Evolutionary conservation across 768 basidiomycete genomes (phyloP).

Genomic region (Collybia nuda): DNA sequence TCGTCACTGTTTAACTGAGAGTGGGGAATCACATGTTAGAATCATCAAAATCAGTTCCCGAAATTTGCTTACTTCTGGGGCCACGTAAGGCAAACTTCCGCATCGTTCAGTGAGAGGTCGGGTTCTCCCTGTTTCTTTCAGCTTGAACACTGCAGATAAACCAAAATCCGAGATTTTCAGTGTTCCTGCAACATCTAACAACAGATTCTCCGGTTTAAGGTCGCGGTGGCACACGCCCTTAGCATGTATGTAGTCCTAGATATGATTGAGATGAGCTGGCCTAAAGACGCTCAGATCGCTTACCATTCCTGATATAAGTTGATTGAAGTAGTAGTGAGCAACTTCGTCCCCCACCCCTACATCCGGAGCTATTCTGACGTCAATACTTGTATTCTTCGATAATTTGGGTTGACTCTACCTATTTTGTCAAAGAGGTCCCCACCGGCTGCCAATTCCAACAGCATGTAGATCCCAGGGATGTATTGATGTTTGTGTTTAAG

Average conservation of each 20-base stretch:
- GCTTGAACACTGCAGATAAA: slow-evolving; percentile 83
- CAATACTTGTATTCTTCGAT: not conserved
- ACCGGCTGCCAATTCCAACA: slow-evolving; percentile 89
- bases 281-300: slow-evolving; percentile 12
- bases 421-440: slow-evolving; percentile 99
- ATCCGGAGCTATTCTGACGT: slow-evolving; percentile 69
- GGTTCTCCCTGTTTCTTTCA: slow-evolving; percentile 79
- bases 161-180: slow-evolving; percentile 98
- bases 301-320: slow-evolving; percentile 83
- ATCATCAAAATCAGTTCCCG: not conserved
- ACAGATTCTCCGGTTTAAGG: slow-evolving; percentile 93
- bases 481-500: slow-evolving; percentile 53
- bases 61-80: slow-evolving; percentile 84
- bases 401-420: slow-evolving; percentile 48
- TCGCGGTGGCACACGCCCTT: slow-evolving; percentile 96
- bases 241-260: slow-evolving; percentile 77
- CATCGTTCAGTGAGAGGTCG: slow-evolving; percentile 78
- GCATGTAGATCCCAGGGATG: slow-evolving; percentile 85
- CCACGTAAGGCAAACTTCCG: slow-evolving; percentile 92
- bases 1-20: slow-evolving; percentile 60
- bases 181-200: slow-evolving; percentile 79
- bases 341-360: slow-evolving; percentile 84
- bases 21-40: not conserved
- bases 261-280: not conserved
- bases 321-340: slow-evolving; percentile 88